Base-by-base conservation (phyloP, 345 rosid genomes). In the Mallotus nudiflorus region DNA sequence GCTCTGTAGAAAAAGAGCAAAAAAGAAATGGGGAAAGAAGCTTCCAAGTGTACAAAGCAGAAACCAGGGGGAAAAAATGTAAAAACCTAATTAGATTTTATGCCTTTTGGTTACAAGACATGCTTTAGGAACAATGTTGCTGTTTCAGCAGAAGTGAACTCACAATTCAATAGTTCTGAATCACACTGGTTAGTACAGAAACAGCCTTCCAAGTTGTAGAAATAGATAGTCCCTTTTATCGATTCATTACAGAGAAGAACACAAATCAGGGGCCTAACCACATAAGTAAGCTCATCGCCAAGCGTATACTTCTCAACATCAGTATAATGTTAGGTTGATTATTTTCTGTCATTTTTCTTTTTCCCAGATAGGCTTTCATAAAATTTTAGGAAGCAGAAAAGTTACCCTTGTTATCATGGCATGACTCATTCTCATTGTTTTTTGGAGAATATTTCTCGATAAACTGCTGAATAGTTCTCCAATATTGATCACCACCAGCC, bases 401-500 rank as follows among this genome's bases (percentile, higher is more conserved):
- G 65, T 39, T 79, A 77, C 84, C 91, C 39, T 65, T 33, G 57
- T 33, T 66, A 54, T 59, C 69, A 54, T 65, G 40, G 19, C 76
- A 69, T 49, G 82, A 66, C 64, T 81, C 78, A 50, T 62, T 59
- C 65, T 77, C 84, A 67, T 63, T 85, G 57, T 71, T 77, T 83
- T 80, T 89, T 19, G 88, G 82, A 59, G 81, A 89, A 82, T 86
- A 73, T 33, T 87, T 82, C 45, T 73, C 90, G 56, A 96, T 75
- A 74, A 90, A 92, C 67, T 78, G 75, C 75, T 75, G 86, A 66
- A 84, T 69, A 29, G 89, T 88, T 73, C 64, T 80, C 99, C 99
- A 96, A 70, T 96, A 96, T 18, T 74, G 77, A 59, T 96, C 98
- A 53, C 99, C 99, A 72, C 97, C 98, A 66, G 87, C 51, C 52